phyloP scores from a whole-genome alignment of 2,329 filamentous ascomycete genomes.

The Dothideomycetes sp. region DNA sequence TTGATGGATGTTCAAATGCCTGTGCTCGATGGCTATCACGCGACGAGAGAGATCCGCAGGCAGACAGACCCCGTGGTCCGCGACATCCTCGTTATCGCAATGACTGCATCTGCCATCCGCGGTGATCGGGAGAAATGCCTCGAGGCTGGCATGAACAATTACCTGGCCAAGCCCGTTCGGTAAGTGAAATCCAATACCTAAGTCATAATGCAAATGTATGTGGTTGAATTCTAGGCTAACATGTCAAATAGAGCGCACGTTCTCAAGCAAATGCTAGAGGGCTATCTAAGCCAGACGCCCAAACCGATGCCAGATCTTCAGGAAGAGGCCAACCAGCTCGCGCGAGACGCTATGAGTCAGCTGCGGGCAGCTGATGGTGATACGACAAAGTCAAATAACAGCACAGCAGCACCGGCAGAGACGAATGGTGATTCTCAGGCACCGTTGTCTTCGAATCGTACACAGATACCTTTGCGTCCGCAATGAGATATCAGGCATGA shows the following conservation, averaged over 20 bases:
- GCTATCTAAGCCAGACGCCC: constrained; percentile 45
- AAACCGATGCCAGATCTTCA: constrained; percentile 34
- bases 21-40: constrained; percentile 82
- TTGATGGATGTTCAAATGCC: constrained; percentile 98
- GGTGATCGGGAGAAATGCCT: constrained; percentile 91
- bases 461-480: too few relatives aligned
- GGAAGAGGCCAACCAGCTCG: constrained; percentile 33
- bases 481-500: too few relatives aligned
- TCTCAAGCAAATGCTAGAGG: constrained; percentile 70
- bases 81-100: constrained; percentile 84
- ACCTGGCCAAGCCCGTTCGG: constrained; percentile 88
- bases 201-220: neutral
- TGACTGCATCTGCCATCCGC: constrained; percentile 92
- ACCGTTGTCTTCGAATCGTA: too few relatives aligned
- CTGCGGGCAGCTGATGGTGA: neutral
- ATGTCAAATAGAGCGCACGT: constrained; percentile 48
- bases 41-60: constrained; percentile 69
- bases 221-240: neutral
- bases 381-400: too few relatives aligned
- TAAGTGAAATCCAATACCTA: constrained; percentile 5
- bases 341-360: constrained; percentile 21
- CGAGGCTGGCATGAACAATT: constrained; percentile 96
- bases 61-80: constrained; percentile 67
- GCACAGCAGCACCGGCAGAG: too few relatives aligned
- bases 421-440: too few relatives aligned